Conservation (phyloP, 352 stramenopile genomes). For the Phytopythium kandeliae region DNA sequence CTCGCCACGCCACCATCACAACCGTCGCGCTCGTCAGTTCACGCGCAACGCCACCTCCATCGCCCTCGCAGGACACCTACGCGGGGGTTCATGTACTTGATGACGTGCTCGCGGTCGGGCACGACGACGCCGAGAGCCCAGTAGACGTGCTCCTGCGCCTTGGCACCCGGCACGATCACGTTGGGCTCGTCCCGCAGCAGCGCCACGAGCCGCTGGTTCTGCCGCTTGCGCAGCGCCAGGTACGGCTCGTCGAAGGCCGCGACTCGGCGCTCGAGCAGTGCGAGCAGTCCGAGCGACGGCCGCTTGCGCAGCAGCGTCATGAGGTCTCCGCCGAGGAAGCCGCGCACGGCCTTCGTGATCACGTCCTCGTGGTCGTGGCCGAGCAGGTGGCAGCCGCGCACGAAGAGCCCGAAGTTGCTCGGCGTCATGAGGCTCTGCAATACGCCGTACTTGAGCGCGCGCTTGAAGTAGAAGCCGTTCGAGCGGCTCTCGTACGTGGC, state of each 20-base stretch:
- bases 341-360: slow-evolving; percentile 73
- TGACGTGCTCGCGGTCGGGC: slow-evolving; percentile 42
- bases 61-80: slow-evolving; percentile 14
- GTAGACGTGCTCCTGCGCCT: slow-evolving; percentile 65
- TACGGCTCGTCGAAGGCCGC: slow-evolving; percentile 60
- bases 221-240: slow-evolving; percentile 56
- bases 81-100: slow-evolving; percentile 67
- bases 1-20: neutral
- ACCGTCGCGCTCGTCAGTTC: neutral
- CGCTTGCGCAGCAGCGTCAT: slow-evolving; percentile 70
- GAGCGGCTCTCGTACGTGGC: slow-evolving; percentile 38
- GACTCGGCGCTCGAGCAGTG: slow-evolving; percentile 57
- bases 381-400: slow-evolving; percentile 49
- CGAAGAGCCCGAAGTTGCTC: slow-evolving; percentile 63
- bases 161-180: slow-evolving; percentile 49
- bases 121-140: slow-evolving; percentile 79
- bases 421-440: slow-evolving; percentile 65
- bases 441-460: slow-evolving; percentile 67
- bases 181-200: slow-evolving; percentile 51
- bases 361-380: slow-evolving; percentile 69
- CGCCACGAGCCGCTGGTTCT: slow-evolving; percentile 57
- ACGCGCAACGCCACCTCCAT: neutral
- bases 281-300: slow-evolving; percentile 67
- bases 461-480: slow-evolving; percentile 68
- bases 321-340: slow-evolving; percentile 71